Conservation (phyloP, 1,284 basidiomycete genomes). For the Marasmius sp. region DNA sequence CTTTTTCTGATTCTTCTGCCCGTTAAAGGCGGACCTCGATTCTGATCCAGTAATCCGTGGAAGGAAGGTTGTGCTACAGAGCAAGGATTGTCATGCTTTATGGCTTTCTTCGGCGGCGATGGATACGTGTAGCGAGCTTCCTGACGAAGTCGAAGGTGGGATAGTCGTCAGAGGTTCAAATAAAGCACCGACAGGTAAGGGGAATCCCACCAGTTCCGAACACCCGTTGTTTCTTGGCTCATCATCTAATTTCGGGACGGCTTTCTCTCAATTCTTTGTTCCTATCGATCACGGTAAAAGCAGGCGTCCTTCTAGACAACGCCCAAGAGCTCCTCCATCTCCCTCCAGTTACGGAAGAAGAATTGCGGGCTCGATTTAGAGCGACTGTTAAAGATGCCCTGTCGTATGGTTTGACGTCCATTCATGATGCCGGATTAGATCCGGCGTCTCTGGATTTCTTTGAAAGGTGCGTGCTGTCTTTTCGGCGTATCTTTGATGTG, state of each 20-base stretch:
- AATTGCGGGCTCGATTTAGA: conserved; percentile 1
- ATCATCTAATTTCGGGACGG: conserved; percentile 7
- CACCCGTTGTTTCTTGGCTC: neutral
- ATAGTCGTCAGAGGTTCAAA: conserved; percentile 21
- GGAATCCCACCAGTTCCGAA: neutral
- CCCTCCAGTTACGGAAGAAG: conserved; percentile 1
- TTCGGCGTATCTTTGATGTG: neutral
- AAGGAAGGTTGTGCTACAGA: neutral
- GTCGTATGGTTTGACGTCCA: conserved; percentile 10
- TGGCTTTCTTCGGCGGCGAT: neutral
- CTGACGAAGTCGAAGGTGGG: conserved; percentile 11
- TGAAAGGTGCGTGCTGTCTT: neutral
- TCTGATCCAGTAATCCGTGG: neutral
- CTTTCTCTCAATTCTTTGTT: neutral
- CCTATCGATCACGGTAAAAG: neutral
- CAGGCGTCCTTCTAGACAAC: conserved; percentile 72
- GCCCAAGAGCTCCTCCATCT: conserved; percentile 31
- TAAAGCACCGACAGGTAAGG: conserved; percentile 9
- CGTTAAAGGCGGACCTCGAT: neutral
- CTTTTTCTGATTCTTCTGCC: no score
- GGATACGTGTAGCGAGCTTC: conserved; percentile 3
- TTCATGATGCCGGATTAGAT: conserved; percentile 12
- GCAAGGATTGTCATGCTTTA: conserved; percentile 1
- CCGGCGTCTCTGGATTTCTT: conserved; percentile 10
- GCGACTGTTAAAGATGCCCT: conserved; percentile 8